Evolutionary conservation across 192 early-diverging fungal species (phyloP).

Genomic region (Coemansia asiatica): DNA sequence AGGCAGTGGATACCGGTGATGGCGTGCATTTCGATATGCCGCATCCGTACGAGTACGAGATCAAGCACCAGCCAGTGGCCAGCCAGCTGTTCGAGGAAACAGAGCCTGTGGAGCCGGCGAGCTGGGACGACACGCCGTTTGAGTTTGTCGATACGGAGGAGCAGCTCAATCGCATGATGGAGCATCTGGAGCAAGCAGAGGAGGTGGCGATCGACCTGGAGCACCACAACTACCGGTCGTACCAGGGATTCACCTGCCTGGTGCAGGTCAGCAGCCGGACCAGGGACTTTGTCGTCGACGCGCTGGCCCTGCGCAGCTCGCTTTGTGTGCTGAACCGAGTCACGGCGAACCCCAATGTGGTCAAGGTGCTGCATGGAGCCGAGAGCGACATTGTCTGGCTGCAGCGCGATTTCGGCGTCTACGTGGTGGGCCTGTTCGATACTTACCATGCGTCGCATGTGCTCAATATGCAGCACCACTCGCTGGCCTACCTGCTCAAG

Average conservation of each 20-base stretch:
- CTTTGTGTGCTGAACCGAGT: conserved; percentile 77
- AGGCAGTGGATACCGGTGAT: neutral
- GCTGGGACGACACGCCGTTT: conserved; percentile 70
- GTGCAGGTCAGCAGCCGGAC: conserved; percentile 89
- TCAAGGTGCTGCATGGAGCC: conserved; percentile 98
- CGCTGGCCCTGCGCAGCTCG: conserved; percentile 72
- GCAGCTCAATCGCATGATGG: conserved; percentile 63
- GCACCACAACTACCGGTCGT: conserved; percentile 94
- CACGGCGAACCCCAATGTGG: conserved; percentile 82
- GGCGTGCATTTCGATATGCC: conserved; percentile 42
- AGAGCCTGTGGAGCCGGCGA: conserved; percentile 55
- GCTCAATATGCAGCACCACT: conserved; percentile 78
- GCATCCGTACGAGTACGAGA: conserved; percentile 93
- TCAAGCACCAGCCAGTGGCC: conserved; percentile 76
- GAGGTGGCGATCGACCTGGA: conserved; percentile 96
- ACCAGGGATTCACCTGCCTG: conserved; percentile 92
- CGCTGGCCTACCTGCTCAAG: conserved; percentile 79
- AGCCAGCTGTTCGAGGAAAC: conserved; percentile 61
- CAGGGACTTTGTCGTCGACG: conserved; percentile 89
- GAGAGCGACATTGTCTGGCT: conserved; percentile 94
- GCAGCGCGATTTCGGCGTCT: conserved; percentile 95
- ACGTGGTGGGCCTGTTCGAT: conserved; percentile 95
- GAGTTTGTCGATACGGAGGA: conserved; percentile 83
- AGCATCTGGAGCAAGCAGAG: conserved; percentile 56
- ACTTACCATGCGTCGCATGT: conserved; percentile 91